phyloP scores from a whole-genome alignment of 2,329 filamentous ascomycete species.

The Aspergillus brunneoviolaceus region DNA sequence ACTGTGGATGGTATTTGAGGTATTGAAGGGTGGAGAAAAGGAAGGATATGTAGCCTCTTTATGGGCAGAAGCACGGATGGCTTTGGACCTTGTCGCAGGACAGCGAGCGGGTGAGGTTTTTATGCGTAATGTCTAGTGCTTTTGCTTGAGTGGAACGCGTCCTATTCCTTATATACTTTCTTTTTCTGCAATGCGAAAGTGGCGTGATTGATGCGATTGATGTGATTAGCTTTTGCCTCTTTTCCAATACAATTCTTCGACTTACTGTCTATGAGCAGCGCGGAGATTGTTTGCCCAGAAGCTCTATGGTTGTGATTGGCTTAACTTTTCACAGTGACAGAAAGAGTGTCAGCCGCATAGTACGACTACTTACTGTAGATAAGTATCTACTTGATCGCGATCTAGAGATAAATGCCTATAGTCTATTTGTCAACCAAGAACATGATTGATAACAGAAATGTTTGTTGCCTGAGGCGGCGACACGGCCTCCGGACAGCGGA shows the following conservation, averaged over 20 bases:
- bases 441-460: not conserved
- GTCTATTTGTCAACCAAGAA: not conserved
- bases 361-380: no score
- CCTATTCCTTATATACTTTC: constrained; percentile 1
- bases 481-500: constrained; percentile 28
- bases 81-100: not conserved
- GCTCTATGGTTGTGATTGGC: not conserved
- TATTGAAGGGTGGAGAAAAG: not conserved
- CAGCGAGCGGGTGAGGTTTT: not conserved
- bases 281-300: not conserved
- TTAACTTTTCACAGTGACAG: not conserved
- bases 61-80: not conserved
- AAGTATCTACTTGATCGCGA: not conserved
- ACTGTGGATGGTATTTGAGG: not conserved
- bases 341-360: not conserved
- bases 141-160: constrained; percentile 4
- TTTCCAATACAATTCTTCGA: not conserved
- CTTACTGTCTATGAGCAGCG: not conserved
- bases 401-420: not conserved
- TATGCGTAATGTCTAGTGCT: not conserved
- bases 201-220: not conserved
- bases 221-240: not conserved
- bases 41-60: not conserved
- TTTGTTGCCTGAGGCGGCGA: constrained; percentile 26
- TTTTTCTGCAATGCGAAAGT: not conserved